Conservation (phyloP, 2,329 filamentous ascomycete species). For the Curvularia lunata region DNA sequence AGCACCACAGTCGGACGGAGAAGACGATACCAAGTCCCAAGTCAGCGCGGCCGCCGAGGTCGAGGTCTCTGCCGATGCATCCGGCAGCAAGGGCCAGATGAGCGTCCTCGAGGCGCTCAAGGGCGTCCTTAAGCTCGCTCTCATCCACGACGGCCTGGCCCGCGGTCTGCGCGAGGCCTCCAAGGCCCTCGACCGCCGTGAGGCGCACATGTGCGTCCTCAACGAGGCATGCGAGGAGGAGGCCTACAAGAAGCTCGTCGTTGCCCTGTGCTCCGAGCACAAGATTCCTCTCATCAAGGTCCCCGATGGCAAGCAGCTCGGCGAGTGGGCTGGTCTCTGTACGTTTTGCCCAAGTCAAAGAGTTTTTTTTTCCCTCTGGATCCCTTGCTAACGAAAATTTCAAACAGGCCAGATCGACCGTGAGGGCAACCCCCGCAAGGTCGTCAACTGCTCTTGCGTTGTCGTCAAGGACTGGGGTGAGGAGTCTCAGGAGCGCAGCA, state of each 20-base stretch:
- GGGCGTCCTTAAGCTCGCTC: constrained; percentile 96
- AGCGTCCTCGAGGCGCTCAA: constrained; percentile 98
- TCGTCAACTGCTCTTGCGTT: constrained; percentile 99
- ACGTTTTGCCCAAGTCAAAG: constrained; percentile 64
- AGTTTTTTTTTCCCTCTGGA: constrained; percentile 2
- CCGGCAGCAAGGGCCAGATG: constrained; percentile 85
- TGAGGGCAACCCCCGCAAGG: constrained; percentile 99
- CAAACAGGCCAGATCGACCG: constrained; percentile 89
- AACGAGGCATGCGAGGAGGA: constrained; percentile 99
- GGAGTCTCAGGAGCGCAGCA: constrained; percentile 97
- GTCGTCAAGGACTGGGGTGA: constrained; percentile 99
- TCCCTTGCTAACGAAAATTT: constrained; percentile 15
- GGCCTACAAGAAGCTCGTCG: constrained; percentile 99
- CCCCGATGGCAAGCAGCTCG: constrained; percentile 98
- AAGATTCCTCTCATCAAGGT: constrained; percentile 99
- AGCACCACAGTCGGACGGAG: constrained; percentile 90
- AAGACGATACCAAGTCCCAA: constrained; percentile 96
- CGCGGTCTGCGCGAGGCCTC: constrained; percentile 97
- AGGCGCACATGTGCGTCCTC: constrained; percentile 99
- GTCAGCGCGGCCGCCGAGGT: constrained; percentile 82
- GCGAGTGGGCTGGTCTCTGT: constrained; percentile 99
- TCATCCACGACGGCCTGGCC: constrained; percentile 99
- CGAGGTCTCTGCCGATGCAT: constrained; percentile 90
- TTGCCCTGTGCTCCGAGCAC: constrained; percentile 98
- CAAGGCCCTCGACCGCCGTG: constrained; percentile 97